Base-by-base conservation (phyloP, 2,329 filamentous ascomycete genomes). In the Pyrenophora seminiperda region DNA sequence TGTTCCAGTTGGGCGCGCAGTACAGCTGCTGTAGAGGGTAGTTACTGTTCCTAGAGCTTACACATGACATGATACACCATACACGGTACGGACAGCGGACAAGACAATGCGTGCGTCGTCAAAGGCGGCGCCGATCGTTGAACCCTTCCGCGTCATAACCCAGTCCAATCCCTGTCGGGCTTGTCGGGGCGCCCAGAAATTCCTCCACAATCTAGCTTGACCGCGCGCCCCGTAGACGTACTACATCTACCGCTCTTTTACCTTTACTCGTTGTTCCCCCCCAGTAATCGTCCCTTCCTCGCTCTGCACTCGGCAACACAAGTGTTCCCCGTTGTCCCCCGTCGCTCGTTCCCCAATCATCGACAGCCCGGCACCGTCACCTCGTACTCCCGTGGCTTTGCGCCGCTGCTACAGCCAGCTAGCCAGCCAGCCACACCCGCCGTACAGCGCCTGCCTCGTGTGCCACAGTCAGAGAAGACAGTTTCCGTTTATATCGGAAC, bases 331-430 rank as follows among this genome's bases (percentile, higher is more conserved):
- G 48, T 41, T 53, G 53, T 47, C 53, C 45, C 45, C 54, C 44
- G 58, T 61, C 66, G 50, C 56, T 68, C 64, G 61, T 62, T 65
- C 55, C 50, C 46, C 47, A 48, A 40, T 33, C 27, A 13, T 14
- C 24, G 31, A 19, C 33, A 40, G 50, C 40, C 18, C 37, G 48
- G 42, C 42, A n/a, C n/a, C 41, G 42, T 47, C 32, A 42, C 54
- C 53, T 57, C 61, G 63, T 57, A 54, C 47, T 55, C 58, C 65
- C 63, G 68, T 71, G 64, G 66, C 65, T 61, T 27, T 62, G 61
- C 58, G 59, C 59, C 54, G 56, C 63, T 66, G 63, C 61, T 49
- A 53, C 47, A 52, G 45, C 55, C n/a, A n/a, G n/a, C n/a, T n/a
- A n/a, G 58, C 54, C 58, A 27, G 30, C 43, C 31, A 49, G 55